Evolutionary conservation across 345 rosid species (phyloP).

Genomic region (Eucalyptus polyanthemos): DNA sequence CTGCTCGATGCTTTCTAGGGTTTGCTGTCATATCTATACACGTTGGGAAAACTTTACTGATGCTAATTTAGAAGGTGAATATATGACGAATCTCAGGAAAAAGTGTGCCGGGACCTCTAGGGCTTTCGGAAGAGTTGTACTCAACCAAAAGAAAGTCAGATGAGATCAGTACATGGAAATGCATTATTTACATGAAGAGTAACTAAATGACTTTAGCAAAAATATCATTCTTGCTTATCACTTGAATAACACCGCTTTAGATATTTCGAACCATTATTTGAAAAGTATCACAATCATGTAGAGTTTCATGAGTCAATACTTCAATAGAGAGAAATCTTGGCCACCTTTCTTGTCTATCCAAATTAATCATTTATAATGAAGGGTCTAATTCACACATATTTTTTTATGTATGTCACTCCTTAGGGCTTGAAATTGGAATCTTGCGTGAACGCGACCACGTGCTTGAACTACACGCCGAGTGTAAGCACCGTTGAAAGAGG

Average conservation of each 20-base stretch:
- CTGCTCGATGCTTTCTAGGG: neutral
- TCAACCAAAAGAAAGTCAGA: neutral
- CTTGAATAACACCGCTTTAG: neutral
- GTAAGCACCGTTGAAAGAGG: neutral
- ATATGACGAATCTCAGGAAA: neutral
- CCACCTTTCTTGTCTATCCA: neutral
- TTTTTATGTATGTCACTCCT: neutral
- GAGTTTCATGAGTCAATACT: neutral
- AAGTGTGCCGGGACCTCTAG: too few relatives aligned
- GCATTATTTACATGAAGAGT: neutral
- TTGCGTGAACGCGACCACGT: neutral
- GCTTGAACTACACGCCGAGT: neutral
- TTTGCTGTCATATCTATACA: neutral
- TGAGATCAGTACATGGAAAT: neutral
- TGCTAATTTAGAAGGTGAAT: neutral
- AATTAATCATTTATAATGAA: neutral
- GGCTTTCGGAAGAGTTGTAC: too few relatives aligned
- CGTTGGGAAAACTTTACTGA: neutral
- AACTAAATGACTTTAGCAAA: neutral
- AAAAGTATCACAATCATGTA: fast-evolving
- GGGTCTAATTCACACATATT: neutral
- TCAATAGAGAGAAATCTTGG: neutral
- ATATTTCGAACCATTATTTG: neutral
- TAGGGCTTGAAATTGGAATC: neutral
- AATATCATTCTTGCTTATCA: neutral